Evolutionary conservation across 164 flowering plant species (phyloP).

Genomic region (Aristolochia fimbriata): DNA sequence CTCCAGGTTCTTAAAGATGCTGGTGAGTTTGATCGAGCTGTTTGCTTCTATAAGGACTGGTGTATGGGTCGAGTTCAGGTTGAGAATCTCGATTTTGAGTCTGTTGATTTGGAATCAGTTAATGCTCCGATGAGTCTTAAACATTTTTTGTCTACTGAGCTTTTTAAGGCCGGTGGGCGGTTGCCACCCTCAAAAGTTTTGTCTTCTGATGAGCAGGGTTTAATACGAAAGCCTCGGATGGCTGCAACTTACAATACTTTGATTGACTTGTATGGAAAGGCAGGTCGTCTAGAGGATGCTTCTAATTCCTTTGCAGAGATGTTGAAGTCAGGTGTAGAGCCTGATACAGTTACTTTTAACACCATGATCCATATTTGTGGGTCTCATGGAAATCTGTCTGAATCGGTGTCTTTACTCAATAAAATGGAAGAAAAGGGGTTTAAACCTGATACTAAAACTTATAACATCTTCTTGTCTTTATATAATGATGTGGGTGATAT

Average conservation of each 20-base stretch:
- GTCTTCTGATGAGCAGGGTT: slow-evolving; percentile 17
- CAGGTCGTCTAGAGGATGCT: slow-evolving; percentile 78
- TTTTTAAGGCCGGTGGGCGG: slow-evolving; percentile 70
- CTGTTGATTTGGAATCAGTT: slow-evolving; percentile 2
- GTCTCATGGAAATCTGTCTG: slow-evolving; percentile 56
- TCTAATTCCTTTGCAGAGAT: slow-evolving; percentile 64
- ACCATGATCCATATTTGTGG: slow-evolving; percentile 86
- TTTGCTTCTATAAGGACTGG: slow-evolving; percentile 70
- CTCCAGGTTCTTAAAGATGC: slow-evolving; percentile 67
- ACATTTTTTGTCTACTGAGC: slow-evolving; percentile 72
- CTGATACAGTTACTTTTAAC: slow-evolving; percentile 77
- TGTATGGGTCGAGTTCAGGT: slow-evolving; percentile 47
- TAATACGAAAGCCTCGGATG: slow-evolving; percentile 37
- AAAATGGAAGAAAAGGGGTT: slow-evolving; percentile 77
- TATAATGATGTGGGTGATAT: slow-evolving; percentile 64
- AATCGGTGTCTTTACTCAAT: slow-evolving; percentile 64
- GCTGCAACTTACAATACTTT: slow-evolving; percentile 72
- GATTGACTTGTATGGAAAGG: slow-evolving; percentile 90
- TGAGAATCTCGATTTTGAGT: slow-evolving; percentile 48
- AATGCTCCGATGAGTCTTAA: slow-evolving; percentile 39
- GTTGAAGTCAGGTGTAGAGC: slow-evolving; percentile 67
- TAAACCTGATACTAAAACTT: slow-evolving; percentile 73
- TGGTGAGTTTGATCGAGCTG: slow-evolving; percentile 60
- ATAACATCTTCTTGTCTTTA: slow-evolving; percentile 62
- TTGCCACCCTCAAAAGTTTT: slow-evolving; percentile 16